Percentiles rank a stretch among this genome's conserved stretches.
These are phyloP conservation scores for Trichoderma citrinoviride DNA, from an alignment of 2,329 filamentous ascomycete genomes.

Conservation along the genomic window DNA sequence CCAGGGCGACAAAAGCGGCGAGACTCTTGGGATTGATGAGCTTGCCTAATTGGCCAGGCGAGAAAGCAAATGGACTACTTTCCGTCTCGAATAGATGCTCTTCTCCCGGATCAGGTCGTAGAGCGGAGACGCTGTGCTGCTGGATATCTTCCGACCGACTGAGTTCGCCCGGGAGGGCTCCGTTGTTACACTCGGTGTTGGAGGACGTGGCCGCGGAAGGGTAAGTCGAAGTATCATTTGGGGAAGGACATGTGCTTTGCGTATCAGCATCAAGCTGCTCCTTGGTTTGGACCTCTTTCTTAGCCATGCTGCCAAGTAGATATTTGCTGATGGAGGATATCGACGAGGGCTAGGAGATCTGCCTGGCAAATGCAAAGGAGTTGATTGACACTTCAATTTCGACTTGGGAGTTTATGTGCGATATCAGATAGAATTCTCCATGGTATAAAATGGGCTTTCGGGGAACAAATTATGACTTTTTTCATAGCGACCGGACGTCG, in stretches of 20 bases:
- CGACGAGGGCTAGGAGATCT: neutral
- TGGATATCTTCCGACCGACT: neutral
- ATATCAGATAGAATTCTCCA: too few relatives aligned
- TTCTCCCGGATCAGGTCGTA: neutral
- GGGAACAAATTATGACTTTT: neutral
- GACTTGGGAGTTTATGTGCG: too few relatives aligned
- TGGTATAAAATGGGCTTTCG: neutral
- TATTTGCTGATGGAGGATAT: neutral
- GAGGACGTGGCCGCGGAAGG: neutral
- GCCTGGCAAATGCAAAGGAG: too few relatives aligned
- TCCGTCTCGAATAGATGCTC: slow-evolving; percentile 2
- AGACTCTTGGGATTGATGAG: slow-evolving; percentile 77
- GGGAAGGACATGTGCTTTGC: neutral
- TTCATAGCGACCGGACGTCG: neutral
- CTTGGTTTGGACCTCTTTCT: too few relatives aligned
- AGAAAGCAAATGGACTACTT: slow-evolving; percentile 14
- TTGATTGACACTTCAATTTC: too few relatives aligned
- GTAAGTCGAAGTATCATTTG: neutral
- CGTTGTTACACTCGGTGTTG: neutral
- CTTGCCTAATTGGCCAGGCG: slow-evolving; percentile 62
- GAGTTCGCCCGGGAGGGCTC: neutral
- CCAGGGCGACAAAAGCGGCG: slow-evolving; percentile 70
- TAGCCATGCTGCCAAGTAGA: neutral
- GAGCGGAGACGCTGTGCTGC: neutral
- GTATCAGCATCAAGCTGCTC: neutral